Base-by-base conservation (phyloP, 495 filamentous ascomycete genomes). In the Aspergillus homomorphus region DNA sequence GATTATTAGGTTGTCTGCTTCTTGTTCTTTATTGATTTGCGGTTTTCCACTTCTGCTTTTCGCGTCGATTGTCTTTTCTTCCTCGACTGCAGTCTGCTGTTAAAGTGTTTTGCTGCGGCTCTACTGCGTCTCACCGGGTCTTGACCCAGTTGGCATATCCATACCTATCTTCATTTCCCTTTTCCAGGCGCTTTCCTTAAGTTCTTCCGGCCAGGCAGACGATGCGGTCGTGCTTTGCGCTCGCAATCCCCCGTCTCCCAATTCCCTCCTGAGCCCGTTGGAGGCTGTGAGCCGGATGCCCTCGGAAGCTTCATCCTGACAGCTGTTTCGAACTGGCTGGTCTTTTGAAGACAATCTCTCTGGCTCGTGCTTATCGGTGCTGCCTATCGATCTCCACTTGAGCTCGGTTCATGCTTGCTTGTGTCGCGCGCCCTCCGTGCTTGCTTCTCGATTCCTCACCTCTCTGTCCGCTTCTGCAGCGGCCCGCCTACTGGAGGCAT, bases 401-500 rank as follows among this genome's bases (percentile, higher is more conserved):
- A 59, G 41, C 30, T 49, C 51, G 33, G 33, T 38, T 55, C 53
- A 24, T 51, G 52, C 58, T 60, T 55, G 58, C 28, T 26, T 56
- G 26, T 43, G 16, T 23, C 46, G 4, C 19, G 51, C 38, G 28
- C 30, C 15, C 22, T 53, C 53, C 7, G n/a, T 28, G 15, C 30
- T 26, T 45, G 1, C 22, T 15, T 28, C 23, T 38, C 26, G 19
- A 51, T 53, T 8, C 42, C 22, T 18, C 26, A 14, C 18, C 50
- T 19, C 16, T 59, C 45, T 45, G 54, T 49, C 46, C 38, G 21
- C 20, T 43, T 42, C 41, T 26, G 1, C 45, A 51, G 21, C 42
- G 49, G 23, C 54, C 53, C 45, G 59, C 22, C 57, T 53, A 41
- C 12, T 18, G 16, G 49, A 62, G 50, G 45, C 33, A 74, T 77